A percentile compares a stretch with the other conserved stretches of the same genome.
phyloP scores from a whole-genome alignment of 148 eudicot genomes.

The Fagopyrum esculentum region DNA sequence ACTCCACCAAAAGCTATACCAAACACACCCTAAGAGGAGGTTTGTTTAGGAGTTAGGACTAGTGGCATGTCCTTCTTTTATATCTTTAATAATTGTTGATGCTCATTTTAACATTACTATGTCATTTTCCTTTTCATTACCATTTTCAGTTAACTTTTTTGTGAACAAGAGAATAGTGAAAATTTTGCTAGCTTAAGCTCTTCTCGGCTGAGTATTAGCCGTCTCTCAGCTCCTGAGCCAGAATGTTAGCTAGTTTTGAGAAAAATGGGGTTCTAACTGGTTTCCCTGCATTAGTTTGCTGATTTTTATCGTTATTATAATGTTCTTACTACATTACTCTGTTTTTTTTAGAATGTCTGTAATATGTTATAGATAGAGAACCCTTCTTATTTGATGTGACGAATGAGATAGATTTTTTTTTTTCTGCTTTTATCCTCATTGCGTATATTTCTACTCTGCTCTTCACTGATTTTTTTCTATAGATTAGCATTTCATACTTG shows the following conservation, averaged over 20 bases:
- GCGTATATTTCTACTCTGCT: not conserved
- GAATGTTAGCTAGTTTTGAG: not conserved
- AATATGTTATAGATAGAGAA: not conserved
- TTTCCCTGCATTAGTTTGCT: not conserved
- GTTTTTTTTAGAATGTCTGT: not conserved
- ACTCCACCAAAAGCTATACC: too few species aligned
- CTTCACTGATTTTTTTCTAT: not conserved
- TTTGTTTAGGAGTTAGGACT: too few species aligned
- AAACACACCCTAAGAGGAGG: too few species aligned
- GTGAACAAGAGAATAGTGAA: too few species aligned
- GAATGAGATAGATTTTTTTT: slow-evolving; percentile 20
- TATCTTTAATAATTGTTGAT: too few species aligned
- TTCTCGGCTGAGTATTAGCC: too few species aligned
- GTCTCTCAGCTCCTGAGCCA: not conserved
- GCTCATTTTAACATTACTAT: too few species aligned
- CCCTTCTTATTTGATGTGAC: slow-evolving; percentile 20
- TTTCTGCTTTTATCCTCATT: not conserved
- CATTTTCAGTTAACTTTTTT: too few species aligned
- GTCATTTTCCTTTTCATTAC: too few species aligned
- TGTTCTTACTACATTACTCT: not conserved
- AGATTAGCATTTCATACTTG: not conserved
- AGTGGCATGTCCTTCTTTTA: too few species aligned
- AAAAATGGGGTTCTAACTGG: not conserved
- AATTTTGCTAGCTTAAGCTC: too few species aligned
- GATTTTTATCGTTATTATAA: not conserved